A percentile compares a stretch with the other conserved stretches of the same genome.
phyloP scores from a whole-genome alignment of 345 rosid genomes.

The Gossypium bickii region DNA sequence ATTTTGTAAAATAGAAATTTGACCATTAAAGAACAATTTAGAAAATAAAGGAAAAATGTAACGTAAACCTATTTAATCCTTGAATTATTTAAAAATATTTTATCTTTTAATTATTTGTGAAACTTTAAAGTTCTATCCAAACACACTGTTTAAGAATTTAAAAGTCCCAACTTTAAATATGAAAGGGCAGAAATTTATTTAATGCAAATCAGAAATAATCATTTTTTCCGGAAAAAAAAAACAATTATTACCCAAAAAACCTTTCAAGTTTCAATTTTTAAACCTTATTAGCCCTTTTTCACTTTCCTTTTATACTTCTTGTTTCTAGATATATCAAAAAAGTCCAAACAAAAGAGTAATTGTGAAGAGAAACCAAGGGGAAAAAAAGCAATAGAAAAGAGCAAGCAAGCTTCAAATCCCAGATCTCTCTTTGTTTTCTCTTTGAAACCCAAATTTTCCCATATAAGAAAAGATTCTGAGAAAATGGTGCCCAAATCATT shows the following conservation, averaged over 20 bases:
- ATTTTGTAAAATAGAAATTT: no score
- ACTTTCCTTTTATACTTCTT: background rate
- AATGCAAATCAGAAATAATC: background rate
- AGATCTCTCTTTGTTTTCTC: conserved; percentile 16
- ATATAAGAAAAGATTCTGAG: background rate
- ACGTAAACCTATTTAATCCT: background rate
- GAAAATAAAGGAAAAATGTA: no score
- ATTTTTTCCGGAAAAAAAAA: background rate
- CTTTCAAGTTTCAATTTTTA: background rate
- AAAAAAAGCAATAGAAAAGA: conserved; percentile 1
- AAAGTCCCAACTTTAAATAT: background rate
- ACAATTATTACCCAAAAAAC: background rate
- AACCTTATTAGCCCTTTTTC: conserved; percentile 11
- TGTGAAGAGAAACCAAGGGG: background rate
- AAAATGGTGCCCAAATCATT: conserved; percentile 29
- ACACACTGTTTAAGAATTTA: background rate
- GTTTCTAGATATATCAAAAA: background rate
- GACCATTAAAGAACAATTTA: no score
- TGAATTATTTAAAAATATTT: no score
- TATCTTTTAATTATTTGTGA: no score
- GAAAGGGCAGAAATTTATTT: background rate
- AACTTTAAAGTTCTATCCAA: background rate
- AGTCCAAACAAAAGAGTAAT: background rate
- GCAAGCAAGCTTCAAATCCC: background rate
- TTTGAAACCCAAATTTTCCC: background rate